Base-by-base conservation (phyloP, 441 rosid genomes). In the Aleurites moluccanus region DNA sequence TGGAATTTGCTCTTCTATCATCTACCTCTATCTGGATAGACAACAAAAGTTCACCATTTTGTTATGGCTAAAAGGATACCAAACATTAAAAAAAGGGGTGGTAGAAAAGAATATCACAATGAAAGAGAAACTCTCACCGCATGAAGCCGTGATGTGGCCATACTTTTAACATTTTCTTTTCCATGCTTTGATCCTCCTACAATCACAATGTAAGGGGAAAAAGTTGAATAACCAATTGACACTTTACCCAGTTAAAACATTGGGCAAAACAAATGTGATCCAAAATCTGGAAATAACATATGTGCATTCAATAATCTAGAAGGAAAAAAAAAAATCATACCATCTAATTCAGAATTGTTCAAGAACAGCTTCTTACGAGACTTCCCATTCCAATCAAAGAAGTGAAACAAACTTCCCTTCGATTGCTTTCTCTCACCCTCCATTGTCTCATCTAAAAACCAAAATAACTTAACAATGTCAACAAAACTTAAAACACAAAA, bases 331-430 rank as follows among this genome's bases (percentile, higher is more conserved):
- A 57, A 11, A 14, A 44, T 27, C 60, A 38, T 88, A 90, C 92
- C 90, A 59, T 82, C 73, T 25, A 78, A 47, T 49, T 83, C 87
- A 2, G 86, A 76, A 72, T 74, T 80, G 79, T 67, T 83, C 10
- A 88, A 57, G 69, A 93, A 87, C 64, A 88, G 84, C 86, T 90
- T 93, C 90, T 91, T 92, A 49, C 89, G 80, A 69, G 97, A 93
- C 86, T 89, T 95, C 21, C 91, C 88, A 78, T 89, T 83, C 99
- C 99, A 95, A 76, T 90, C 93, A 79, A 93, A 96, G 61, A 92
- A 81, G 72, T 88, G 75, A 15, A 87, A 86, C 73, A 92, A 85
- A 30, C 90, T 84, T 78, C 96, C 93, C 81, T 87, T 90, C 3
- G 91, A 38, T 75, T 87, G 83, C 79, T 90, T 91, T 71, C 84